phyloP scores from a whole-genome alignment of 768 basidiomycete species.

The Boletus vermiculosoides region DNA sequence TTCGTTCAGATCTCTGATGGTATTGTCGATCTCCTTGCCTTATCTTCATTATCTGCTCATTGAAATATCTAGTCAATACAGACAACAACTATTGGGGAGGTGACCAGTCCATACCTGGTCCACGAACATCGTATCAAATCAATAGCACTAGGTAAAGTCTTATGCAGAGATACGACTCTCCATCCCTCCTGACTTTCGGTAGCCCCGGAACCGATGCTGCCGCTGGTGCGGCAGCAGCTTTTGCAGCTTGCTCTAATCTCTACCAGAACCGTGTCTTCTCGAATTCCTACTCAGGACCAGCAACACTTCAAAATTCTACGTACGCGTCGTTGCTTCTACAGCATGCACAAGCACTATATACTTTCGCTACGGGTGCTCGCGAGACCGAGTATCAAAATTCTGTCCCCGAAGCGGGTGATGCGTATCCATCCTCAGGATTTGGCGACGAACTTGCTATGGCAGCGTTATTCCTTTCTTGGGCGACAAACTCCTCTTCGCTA shows the following conservation, averaged over 20 bases:
- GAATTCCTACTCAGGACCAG: constrained; percentile 53
- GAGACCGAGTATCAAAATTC: constrained; percentile 66
- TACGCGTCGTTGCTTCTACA: constrained; percentile 69
- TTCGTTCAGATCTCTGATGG: constrained; percentile 75
- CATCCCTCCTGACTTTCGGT: not conserved
- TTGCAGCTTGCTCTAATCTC: constrained; percentile 80
- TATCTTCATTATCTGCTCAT: constrained; percentile 2
- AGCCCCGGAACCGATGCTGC: constrained; percentile 89
- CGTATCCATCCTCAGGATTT: constrained; percentile 73
- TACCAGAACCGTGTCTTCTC: constrained; percentile 65
- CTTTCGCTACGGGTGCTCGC: constrained; percentile 69
- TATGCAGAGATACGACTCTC: not conserved
- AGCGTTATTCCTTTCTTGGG: constrained; percentile 72
- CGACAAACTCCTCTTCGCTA: constrained; percentile 56
- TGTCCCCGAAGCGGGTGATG: constrained; percentile 58
- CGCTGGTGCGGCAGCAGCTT: constrained; percentile 81
- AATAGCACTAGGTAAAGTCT: constrained; percentile 54
- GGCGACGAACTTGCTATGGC: constrained; percentile 75
- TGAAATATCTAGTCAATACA: constrained; percentile 42
- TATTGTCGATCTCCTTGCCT: constrained; percentile 24
- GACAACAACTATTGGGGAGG: constrained; percentile 91
- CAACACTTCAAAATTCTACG: constrained; percentile 66
- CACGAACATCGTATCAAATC: constrained; percentile 75
- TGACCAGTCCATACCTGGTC: constrained; percentile 70
- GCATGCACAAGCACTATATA: constrained; percentile 75